These are phyloP conservation scores for Fusarium burgessii DNA, from an alignment of 2,329 filamentous ascomycete genomes.

Conservation along the genomic window DNA sequence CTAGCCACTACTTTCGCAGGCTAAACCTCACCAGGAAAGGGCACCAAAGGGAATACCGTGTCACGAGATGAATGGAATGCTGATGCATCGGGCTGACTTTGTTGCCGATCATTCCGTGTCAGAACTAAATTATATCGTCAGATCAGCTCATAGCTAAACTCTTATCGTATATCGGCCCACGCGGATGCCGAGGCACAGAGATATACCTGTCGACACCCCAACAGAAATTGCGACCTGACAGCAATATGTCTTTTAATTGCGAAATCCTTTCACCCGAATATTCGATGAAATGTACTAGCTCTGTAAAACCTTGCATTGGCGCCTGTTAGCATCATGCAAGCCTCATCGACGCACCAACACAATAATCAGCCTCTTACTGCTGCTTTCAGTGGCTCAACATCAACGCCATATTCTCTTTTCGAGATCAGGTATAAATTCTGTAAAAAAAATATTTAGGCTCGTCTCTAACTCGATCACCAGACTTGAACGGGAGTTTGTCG, in stretches of 20 bases:
- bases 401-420: slow-evolving; percentile 50
- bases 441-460: not conserved
- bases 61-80: not conserved
- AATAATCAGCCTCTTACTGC: not conserved
- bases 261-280: not conserved
- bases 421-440: slow-evolving; percentile 63
- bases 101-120: slow-evolving; percentile 1
- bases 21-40: not conserved
- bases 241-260: not conserved
- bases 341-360: not conserved
- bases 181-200: slow-evolving; percentile 21
- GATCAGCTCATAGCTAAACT: slow-evolving; percentile 15
- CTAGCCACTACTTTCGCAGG: not conserved
- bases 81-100: not conserved
- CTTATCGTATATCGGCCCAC: slow-evolving; percentile 13
- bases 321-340: slow-evolving; percentile 13
- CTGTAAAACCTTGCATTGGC: too few species aligned
- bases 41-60: not conserved
- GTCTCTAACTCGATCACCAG: slow-evolving; percentile 55
- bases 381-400: not conserved
- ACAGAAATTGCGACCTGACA: not conserved
- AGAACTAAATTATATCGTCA: not conserved
- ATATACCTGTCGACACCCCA: not conserved
- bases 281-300: not conserved
- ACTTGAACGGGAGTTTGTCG: slow-evolving; percentile 80